These are phyloP conservation scores for Globisporangium heterothallicum DNA, from an alignment of 352 stramenopile species.

Conservation along the genomic window DNA sequence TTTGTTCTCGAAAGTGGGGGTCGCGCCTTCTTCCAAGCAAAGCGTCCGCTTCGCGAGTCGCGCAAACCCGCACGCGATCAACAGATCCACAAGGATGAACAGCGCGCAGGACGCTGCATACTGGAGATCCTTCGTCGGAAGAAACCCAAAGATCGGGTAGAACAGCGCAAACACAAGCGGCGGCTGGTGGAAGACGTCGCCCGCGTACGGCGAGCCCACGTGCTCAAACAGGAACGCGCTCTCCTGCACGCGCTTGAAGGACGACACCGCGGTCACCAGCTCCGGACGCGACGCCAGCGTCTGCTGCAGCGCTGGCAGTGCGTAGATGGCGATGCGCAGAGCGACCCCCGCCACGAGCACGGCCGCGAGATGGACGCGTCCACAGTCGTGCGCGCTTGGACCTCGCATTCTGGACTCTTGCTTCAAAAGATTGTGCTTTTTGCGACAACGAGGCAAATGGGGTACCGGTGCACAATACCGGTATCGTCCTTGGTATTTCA, in stretches of 20 bases:
- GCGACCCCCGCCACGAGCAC: constrained; percentile 28
- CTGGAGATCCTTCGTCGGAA: constrained; percentile 15
- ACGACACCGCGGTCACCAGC: constrained; percentile 58
- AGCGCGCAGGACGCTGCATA: constrained; percentile 26
- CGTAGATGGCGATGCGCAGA: constrained; percentile 36
- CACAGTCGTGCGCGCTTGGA: constrained; percentile 1
- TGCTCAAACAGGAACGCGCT: constrained; percentile 45
- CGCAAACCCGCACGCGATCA: constrained; percentile 52
- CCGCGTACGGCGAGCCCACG: constrained; percentile 55
- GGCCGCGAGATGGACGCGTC: constrained; percentile 3
- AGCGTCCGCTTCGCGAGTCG: constrained; percentile 45
- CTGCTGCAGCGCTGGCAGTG: constrained; percentile 23
- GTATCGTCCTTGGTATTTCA: no score
- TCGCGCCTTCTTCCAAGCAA: constrained; percentile 39
- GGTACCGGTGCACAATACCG: no score
- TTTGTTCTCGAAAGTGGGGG: constrained; percentile 23
- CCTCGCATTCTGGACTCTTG: not conserved
- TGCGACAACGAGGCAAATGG: no score
- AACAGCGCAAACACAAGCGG: constrained; percentile 69
- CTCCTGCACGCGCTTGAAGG: constrained; percentile 56
- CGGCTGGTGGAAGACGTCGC: constrained; percentile 80
- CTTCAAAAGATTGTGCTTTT: no score
- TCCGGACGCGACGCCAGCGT: constrained; percentile 52
- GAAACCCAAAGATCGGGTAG: constrained; percentile 36
- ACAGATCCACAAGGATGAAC: constrained; percentile 50